Conservation (phyloP, 352 stramenopile genomes). For the Phytopythium mirpurense region DNA sequence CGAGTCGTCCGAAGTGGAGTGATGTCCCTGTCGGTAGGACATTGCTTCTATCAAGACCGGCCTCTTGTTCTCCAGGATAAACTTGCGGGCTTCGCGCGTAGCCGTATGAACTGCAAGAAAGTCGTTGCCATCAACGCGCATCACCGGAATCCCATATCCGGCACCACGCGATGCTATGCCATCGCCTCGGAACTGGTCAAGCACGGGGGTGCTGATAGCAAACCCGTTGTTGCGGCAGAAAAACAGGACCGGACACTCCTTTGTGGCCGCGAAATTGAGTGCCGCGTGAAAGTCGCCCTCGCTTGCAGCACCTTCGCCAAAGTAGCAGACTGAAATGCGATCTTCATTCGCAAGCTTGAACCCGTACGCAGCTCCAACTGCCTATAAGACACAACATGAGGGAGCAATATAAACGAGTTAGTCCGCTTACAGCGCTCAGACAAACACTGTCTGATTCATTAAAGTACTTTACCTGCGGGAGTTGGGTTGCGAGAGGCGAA, state of each 20-base stretch:
- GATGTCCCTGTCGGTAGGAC: constrained; percentile 97
- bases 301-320: constrained; percentile 96
- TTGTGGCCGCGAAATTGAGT: constrained; percentile 96
- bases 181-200: constrained; percentile 97
- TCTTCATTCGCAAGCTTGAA: constrained; percentile 93
- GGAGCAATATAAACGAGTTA: no score
- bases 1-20: constrained; percentile 98
- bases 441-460: no score
- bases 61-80: constrained; percentile 84
- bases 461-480: no score
- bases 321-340: constrained; percentile 93
- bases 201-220: constrained; percentile 94
- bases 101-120: constrained; percentile 95
- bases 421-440: no score
- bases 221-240: constrained; percentile 99
- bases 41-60: constrained; percentile 98
- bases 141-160: constrained; percentile 95
- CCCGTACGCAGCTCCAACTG: constrained; percentile 94
- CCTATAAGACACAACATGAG: constrained; percentile 41
- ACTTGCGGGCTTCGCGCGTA: constrained; percentile 85
- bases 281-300: constrained; percentile 97
- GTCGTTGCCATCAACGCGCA: constrained; percentile 98
- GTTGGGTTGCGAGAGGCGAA: constrained; percentile 95
- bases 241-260: constrained; percentile 95
- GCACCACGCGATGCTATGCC: constrained; percentile 92